A percentile compares a stretch with the other conserved stretches of the same genome.
These are phyloP conservation scores for Gossypium lobatum DNA, from an alignment of 441 rosid species.

Conservation along the genomic window DNA sequence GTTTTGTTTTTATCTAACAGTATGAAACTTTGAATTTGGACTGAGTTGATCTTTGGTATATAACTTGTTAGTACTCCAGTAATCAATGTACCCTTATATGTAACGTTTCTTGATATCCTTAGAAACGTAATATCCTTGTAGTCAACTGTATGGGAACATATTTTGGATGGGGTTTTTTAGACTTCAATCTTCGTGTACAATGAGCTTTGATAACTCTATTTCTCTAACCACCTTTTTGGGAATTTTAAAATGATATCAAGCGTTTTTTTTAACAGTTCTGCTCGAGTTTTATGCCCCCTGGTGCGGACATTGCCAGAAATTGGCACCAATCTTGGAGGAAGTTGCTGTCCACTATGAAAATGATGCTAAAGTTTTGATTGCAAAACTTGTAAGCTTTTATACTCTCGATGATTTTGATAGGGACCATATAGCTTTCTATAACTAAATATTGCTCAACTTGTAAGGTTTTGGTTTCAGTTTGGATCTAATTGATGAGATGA, in stretches of 20 bases:
- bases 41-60: neutral
- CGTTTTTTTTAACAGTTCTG: constrained; percentile 48
- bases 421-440: neutral
- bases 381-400: constrained; percentile 62
- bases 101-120: neutral
- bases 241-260: neutral
- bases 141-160: neutral
- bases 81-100: neutral
- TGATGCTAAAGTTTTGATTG: constrained; percentile 57
- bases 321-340: constrained; percentile 95
- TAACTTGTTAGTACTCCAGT: neutral
- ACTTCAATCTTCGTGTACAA: neutral
- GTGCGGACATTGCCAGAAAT: constrained; percentile 91
- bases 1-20: neutral
- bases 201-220: neutral
- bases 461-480: neutral
- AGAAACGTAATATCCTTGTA: neutral
- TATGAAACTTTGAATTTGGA: neutral
- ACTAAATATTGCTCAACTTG: neutral
- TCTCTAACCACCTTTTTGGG: neutral
- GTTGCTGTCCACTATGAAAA: constrained; percentile 63
- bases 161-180: neutral
- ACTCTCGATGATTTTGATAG: neutral
- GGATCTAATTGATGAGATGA: neutral
- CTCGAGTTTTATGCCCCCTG: constrained; percentile 96